These are phyloP conservation scores for Taphrina communis DNA, from an alignment of 1,139 yeast genomes.

Conservation along the genomic window DNA sequence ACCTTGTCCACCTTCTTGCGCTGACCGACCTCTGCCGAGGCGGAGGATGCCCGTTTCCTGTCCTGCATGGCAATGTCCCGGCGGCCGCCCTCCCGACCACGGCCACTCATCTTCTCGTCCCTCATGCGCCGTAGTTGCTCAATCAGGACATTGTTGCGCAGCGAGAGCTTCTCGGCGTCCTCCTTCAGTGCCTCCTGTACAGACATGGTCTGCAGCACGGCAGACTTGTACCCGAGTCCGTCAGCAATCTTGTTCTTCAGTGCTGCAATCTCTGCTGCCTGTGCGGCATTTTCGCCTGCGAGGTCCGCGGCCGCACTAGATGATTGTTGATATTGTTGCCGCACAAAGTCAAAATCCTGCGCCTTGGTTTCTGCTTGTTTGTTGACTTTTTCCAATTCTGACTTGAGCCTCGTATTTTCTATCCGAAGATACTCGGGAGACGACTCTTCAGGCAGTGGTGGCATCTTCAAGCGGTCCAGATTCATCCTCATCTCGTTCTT, in stretches of 20 bases:
- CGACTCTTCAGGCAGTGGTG: constrained; percentile 33
- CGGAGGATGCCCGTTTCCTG: constrained; percentile 29
- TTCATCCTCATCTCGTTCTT: constrained; percentile 25
- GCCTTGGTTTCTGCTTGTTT: constrained; percentile 22
- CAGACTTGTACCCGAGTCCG: constrained; percentile 31
- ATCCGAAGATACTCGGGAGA: constrained; percentile 23
- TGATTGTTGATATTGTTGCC: constrained; percentile 38
- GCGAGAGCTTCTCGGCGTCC: constrained; percentile 21
- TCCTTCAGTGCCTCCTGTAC: constrained; percentile 17
- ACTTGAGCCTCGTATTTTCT: constrained; percentile 28
- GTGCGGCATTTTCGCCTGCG: constrained; percentile 16
- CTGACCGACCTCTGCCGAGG: constrained; percentile 26
- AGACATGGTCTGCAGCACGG: constrained; percentile 5
- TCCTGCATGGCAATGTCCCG: constrained; percentile 23
- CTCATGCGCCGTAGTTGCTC: constrained; percentile 36
- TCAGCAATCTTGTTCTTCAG: constrained; percentile 10
- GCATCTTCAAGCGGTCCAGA: constrained; percentile 31
- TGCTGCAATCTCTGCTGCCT: not conserved
- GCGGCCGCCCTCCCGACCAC: constrained; percentile 30
- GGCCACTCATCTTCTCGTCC: constrained; percentile 16
- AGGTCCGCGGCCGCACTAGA: constrained; percentile 35
- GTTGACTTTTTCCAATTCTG: constrained; percentile 28
- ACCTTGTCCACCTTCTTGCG: constrained; percentile 36
- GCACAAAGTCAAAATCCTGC: constrained; percentile 39
- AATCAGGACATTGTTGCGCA: constrained; percentile 34